Evolutionary conservation across 805 yeast genomes (phyloP), one percentile per base, ranked within the genome.

Genomic region (Suhomyces prunicola): DNA sequence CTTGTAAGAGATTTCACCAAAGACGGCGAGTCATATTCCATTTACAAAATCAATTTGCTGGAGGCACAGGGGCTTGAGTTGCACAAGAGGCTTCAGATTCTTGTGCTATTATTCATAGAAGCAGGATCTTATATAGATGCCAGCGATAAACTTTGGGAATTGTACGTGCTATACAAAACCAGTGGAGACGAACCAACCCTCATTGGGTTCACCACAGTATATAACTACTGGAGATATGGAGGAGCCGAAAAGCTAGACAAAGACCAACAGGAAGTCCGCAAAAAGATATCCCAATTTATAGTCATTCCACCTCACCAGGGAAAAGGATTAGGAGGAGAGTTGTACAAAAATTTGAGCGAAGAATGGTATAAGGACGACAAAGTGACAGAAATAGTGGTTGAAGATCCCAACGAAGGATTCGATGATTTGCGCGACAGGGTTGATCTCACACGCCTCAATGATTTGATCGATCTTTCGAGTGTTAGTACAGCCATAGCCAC

Each of bases 321-420:
- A 5, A 72, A 78, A 47, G 82, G 85, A 0, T 83, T 90, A 50
- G 99, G 99, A 2, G 79, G 83, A 4, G 66, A 70, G 15, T 69
- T 93, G 27, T 93, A 93, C 66, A 70, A 75, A 9, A 55, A 77
- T 0, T 68, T 94, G 6, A 76, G 81, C 51, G 72, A 77, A 2
- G 56, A 66, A 45, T 90, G 96, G 88, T 59, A 75, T 3, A 57
- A 62, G 0, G 87, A 88, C 57, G 62, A 66, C 0, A 54, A 63
- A 1, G 82, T 91, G 23, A 69, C 72, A 33, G 96, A 92, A 60
- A 79, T 94, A 40, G 90, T 93, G 0, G 90, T 94, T 4, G 98
- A 94, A 66, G 99, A 94, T 66, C 98, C 98, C 2, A 88, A 87
- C 63, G 97, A 91, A 65, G 83, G 84, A 35, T 93, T 94, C 70